A percentile compares a stretch with the other conserved stretches of the same genome.
Evolutionary conservation across 2,329 filamentous ascomycete species (phyloP).

Genomic region (Penicillium janthinellum): DNA sequence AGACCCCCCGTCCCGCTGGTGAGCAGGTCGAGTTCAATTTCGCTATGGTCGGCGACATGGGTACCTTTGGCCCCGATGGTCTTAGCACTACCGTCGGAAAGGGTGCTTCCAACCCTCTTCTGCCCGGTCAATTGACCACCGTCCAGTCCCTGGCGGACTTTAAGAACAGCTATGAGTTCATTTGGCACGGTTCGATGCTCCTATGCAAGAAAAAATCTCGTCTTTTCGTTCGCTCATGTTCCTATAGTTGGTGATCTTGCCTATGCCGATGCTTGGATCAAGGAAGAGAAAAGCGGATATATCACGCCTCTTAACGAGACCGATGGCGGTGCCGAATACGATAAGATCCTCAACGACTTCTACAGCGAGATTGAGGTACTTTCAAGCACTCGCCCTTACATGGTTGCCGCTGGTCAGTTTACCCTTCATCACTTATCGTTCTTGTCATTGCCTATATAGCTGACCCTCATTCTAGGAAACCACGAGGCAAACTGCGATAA

Average conservation of each 20-base stretch:
- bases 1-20: constrained; percentile 20
- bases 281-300: constrained; percentile 16
- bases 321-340: constrained; percentile 10
- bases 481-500: constrained; percentile 16
- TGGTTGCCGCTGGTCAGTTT: constrained; percentile 10
- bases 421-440: background rate
- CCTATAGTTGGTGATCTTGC: constrained; percentile 16
- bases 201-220: background rate
- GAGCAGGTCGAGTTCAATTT: constrained; percentile 23
- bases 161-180: background rate
- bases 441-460: background rate
- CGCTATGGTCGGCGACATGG: constrained; percentile 14
- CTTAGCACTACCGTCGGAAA: constrained; percentile 4
- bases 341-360: constrained; percentile 15
- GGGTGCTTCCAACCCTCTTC: background rate
- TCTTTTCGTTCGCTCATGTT: background rate
- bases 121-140: background rate
- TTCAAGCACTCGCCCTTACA: constrained; percentile 12
- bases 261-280: constrained; percentile 19
- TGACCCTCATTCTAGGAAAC: constrained; percentile 11
- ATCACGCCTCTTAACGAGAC: constrained; percentile 9
- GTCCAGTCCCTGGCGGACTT: background rate
- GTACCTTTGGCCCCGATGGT: constrained; percentile 10
- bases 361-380: constrained; percentile 11
- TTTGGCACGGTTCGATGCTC: background rate